Evolutionary conservation across 176 grass and related monocot genomes (phyloP), one percentile per base, ranked within the genome.

Genomic region (bread wheat (Triticum aestivum)): DNA sequence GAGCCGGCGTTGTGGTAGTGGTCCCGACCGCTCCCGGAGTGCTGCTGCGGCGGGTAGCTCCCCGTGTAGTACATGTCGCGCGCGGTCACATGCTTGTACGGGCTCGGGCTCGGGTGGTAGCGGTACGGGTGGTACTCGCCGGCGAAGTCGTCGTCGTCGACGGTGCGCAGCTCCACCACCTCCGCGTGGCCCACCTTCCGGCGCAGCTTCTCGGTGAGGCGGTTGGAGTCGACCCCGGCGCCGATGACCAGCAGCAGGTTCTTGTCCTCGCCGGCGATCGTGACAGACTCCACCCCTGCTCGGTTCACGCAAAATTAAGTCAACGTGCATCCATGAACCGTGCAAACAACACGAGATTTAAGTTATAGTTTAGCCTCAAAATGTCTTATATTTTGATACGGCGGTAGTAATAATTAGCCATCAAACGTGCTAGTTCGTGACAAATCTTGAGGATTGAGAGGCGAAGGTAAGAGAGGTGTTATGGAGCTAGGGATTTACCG

Each of bases 201-300:
- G 37, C 85, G 89, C 69, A 91, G 85, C 76, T 91, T 91, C 85
- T 88, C 32, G 69, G 85, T 91, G 76, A 91, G 59, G n/a, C 21
- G 11, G 89, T 91, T 87, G 38, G 89, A 84, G 69, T 91, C 89
- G 45, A 91, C 27, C 3, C 85, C 85, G 38, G 74, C 77, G 81
- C 85, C 81, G 81, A 91, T 91, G 38, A 91, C 89, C 62, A 91
- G 85, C 47, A 91, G 69, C 81, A 91, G 81, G 85, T 69, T 87
- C 85, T 24, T 91, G 68, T 85, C 86, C 82, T 91, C 89, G 75
- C 86, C 89, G 37, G 82, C 39, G 27, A 91, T 68, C 37, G 86
- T 85, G 21, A 88, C 89, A 0, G 89, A 91, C 82, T 91, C 82
- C 0, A 91, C 89, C 1, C 89, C 85, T 90, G 27, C 7, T 6